Percentiles rank a stretch among this genome's conserved stretches.
These are phyloP conservation scores for Verticillium isaacii DNA, from an alignment of 2,329 filamentous ascomycete species.

Conservation along the genomic window DNA sequence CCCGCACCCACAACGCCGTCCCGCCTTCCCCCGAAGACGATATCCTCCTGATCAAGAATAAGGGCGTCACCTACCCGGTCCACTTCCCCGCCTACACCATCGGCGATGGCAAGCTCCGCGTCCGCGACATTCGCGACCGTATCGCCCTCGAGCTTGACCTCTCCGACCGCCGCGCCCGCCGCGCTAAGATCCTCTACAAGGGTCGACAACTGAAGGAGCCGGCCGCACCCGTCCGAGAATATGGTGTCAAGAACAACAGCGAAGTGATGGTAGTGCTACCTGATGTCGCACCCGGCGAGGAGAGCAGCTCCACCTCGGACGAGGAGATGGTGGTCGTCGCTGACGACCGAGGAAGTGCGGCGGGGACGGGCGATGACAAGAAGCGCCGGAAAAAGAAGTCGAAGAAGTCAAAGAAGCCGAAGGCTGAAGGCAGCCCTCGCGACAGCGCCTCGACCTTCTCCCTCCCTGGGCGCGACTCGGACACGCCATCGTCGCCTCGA, in stretches of 20 bases:
- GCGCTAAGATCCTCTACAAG: slow-evolving; percentile 69
- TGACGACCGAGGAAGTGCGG: slow-evolving; percentile 13
- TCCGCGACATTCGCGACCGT: slow-evolving; percentile 63
- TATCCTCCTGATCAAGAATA: slow-evolving; percentile 64
- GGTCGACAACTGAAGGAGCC: slow-evolving; percentile 66
- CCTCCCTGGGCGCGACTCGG: slow-evolving; percentile 24
- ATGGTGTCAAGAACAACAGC: slow-evolving; percentile 56
- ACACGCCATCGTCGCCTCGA: slow-evolving; percentile 30
- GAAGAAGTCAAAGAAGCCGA: slow-evolving; percentile 34
- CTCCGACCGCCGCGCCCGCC: slow-evolving; percentile 41
- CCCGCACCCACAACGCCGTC: slow-evolving; percentile 27
- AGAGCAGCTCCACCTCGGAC: slow-evolving; percentile 25
- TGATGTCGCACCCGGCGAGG: slow-evolving; percentile 34
- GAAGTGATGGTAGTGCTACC: slow-evolving; percentile 50
- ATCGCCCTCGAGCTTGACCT: slow-evolving; percentile 63
- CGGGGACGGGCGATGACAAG: slow-evolving; percentile 24
- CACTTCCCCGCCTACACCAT: slow-evolving; percentile 74
- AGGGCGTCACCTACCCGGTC: slow-evolving; percentile 60
- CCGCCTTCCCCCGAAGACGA: slow-evolving; percentile 55
- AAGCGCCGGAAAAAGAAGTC: slow-evolving; percentile 33
- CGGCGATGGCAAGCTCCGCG: slow-evolving; percentile 64
- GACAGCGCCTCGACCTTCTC: slow-evolving; percentile 33
- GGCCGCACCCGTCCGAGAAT: slow-evolving; percentile 50
- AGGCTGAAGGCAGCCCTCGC: slow-evolving; percentile 30
- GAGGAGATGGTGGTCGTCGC: slow-evolving; percentile 33